Evolutionary conservation across 2,329 filamentous ascomycete species (phyloP).

Genomic region (Exophiala oligosperma): DNA sequence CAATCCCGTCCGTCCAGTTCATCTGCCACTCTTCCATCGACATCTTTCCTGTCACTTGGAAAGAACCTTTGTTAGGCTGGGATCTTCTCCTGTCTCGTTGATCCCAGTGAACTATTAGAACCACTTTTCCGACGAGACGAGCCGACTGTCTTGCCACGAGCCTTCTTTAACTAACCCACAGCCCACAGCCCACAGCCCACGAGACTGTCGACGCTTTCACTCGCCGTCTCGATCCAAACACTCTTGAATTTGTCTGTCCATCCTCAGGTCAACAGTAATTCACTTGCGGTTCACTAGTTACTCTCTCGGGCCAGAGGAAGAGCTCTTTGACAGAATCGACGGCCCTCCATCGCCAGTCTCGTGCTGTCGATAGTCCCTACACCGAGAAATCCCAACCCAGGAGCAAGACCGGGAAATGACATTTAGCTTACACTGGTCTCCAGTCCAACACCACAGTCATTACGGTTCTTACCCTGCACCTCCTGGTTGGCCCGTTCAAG

Average conservation of each 20-base stretch:
- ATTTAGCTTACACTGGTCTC: slow-evolving; percentile 11
- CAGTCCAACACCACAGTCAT: slow-evolving; percentile 7
- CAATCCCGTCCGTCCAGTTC: not conserved
- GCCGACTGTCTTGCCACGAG: not conserved
- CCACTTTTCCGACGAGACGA: not conserved
- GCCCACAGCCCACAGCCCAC: not conserved
- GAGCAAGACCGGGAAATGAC: slow-evolving; percentile 11
- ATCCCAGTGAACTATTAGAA: not conserved
- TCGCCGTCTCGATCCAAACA: too few relatives aligned
- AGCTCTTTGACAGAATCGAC: too few relatives aligned
- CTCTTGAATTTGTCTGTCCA: too few relatives aligned
- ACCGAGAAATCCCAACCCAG: not conserved
- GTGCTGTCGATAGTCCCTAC: not conserved
- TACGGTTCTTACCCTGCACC: slow-evolving; percentile 6
- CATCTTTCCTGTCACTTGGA: not conserved
- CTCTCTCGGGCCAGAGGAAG: too few relatives aligned
- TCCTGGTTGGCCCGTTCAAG: slow-evolving; percentile 35
- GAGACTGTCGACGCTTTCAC: not conserved
- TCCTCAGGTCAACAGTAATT: not conserved
- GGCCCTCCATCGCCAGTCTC: too few relatives aligned
- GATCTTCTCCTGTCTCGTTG: not conserved
- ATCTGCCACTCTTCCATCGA: not conserved
- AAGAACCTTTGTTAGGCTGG: not conserved
- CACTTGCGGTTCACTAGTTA: too few relatives aligned
- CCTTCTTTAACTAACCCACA: not conserved